A percentile compares a stretch with the other conserved stretches of the same genome.
These are phyloP conservation scores for Podila epigama DNA, from an alignment of 192 early-diverging fungal species.

Conservation along the genomic window DNA sequence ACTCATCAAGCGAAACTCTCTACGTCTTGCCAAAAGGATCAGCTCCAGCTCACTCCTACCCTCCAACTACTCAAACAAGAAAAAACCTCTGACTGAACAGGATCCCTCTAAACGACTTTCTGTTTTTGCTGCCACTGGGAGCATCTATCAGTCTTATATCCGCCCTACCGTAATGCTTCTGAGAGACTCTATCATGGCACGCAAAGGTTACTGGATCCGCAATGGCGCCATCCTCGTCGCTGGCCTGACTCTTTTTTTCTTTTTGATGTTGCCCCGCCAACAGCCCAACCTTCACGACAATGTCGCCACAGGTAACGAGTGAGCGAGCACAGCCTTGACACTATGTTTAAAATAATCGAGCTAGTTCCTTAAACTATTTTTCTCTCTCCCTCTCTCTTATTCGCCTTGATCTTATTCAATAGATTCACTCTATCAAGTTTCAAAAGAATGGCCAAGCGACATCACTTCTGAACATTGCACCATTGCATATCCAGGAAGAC, in stretches of 20 bases:
- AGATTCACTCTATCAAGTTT: slow-evolving; percentile 9
- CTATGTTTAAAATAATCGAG: no score
- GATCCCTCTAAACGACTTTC: background rate
- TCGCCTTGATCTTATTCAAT: no score
- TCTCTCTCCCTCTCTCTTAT: background rate
- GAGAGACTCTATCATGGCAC: slow-evolving; percentile 43
- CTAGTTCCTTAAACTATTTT: background rate
- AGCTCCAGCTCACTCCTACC: slow-evolving; percentile 30
- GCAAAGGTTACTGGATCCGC: slow-evolving; percentile 49
- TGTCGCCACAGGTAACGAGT: slow-evolving; percentile 8
- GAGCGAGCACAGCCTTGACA: background rate
- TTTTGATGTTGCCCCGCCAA: slow-evolving; percentile 39
- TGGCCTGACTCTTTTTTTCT: slow-evolving; percentile 40
- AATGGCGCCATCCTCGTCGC: slow-evolving; percentile 43
- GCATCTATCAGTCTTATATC: background rate
- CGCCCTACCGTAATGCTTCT: slow-evolving; percentile 26
- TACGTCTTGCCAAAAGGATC: slow-evolving; percentile 20
- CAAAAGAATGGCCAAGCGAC: slow-evolving; percentile 19
- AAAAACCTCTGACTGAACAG: background rate
- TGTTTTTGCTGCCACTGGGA: no score
- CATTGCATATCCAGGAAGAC: slow-evolving; percentile 68
- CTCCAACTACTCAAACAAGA: slow-evolving; percentile 27
- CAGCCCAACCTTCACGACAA: slow-evolving; percentile 31
- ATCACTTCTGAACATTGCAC: slow-evolving; percentile 68
- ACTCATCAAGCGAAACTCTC: slow-evolving; percentile 23